Evolutionary conservation across 1,284 basidiomycete species (phyloP), one percentile per base, ranked within the genome.

Genomic region (Malassezia globosa): DNA sequence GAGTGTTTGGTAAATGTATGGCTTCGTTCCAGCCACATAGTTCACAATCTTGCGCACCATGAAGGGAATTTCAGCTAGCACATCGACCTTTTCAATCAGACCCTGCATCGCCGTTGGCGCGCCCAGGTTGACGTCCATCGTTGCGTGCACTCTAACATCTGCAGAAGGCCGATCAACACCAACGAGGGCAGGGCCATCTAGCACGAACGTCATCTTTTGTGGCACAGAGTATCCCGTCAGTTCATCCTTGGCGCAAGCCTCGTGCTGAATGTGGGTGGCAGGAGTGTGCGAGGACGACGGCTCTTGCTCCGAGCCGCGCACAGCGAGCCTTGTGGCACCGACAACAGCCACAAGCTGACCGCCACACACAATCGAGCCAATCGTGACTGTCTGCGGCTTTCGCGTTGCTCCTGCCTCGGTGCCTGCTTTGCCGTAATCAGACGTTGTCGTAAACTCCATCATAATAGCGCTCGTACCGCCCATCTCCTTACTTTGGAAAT

Each of bases 81-180:
- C 82, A 64, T 97, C 90, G 14, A 97, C 87, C 76, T 96, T 96
- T 74, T 96, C 89, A 38, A 97, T 80, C 67, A 97, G 75, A 0
- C 90, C 90, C 37, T 82, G 81, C 13, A 47, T 60, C 24, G 58
- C 51, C 37, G 48, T 41, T 1, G 48, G 37, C 7, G 60, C 60
- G 38, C 67, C 66, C 26, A 71, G 55, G n/a, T 61, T 51, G 7
- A 58, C 25, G 10, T 35, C 29, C 19, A 45, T 27, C n/a, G 34
- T 45, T 1, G 44, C 45, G 7, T 57, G 39, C 11, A 59, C 60
- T 47, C 58, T 56, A n/a, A 47, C 54, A 16, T 43, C 41, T n/a
- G 16, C 19, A 26, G 16, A 29, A 10, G 51, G 39, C 7, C 49
- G 43, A 14, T 45, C 37, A 24, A 56, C 56, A 7, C 42, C 26